Conservation (phyloP, 2,329 filamentous ascomycete genomes). For the Pyricularia pennisetigena region DNA sequence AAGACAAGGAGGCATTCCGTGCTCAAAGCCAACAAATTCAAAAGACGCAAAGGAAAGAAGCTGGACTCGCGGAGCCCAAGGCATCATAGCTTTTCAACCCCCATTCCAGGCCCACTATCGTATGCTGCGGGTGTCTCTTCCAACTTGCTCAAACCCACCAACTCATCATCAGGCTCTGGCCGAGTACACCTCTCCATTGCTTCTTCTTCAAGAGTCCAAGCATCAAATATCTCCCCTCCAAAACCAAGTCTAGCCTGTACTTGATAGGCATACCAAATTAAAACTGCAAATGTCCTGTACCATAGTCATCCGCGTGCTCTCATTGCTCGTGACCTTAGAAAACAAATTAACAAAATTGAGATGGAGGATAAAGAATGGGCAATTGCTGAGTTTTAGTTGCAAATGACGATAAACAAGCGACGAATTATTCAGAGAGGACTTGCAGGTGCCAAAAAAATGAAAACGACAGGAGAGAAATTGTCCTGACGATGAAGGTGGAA, state of each 20-base stretch:
- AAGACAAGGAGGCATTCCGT: not conserved
- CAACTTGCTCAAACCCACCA: not conserved
- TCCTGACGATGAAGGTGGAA: not conserved
- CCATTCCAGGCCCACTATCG: not conserved
- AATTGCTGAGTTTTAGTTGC: not conserved
- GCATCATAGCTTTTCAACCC: not conserved
- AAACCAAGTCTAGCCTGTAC: not conserved
- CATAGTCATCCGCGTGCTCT: not conserved
- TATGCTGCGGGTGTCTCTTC: not conserved
- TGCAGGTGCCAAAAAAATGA: not conserved
- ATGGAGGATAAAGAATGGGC: not conserved
- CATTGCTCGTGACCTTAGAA: not conserved
- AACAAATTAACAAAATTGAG: not conserved
- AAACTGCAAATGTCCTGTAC: not conserved
- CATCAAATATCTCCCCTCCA: not conserved
- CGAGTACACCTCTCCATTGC: not conserved
- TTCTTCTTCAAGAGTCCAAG: not conserved
- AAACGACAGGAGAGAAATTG: not conserved
- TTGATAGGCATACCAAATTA: not conserved
- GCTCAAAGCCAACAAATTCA: not conserved
- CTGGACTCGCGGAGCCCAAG: not conserved
- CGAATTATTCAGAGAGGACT: not conserved
- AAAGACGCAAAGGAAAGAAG: not conserved
- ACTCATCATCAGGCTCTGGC: not conserved
- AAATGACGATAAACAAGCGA: not conserved